Evolutionary conservation across 495 filamentous ascomycete species (phyloP).

Genomic region (Haplographium delicatum): DNA sequence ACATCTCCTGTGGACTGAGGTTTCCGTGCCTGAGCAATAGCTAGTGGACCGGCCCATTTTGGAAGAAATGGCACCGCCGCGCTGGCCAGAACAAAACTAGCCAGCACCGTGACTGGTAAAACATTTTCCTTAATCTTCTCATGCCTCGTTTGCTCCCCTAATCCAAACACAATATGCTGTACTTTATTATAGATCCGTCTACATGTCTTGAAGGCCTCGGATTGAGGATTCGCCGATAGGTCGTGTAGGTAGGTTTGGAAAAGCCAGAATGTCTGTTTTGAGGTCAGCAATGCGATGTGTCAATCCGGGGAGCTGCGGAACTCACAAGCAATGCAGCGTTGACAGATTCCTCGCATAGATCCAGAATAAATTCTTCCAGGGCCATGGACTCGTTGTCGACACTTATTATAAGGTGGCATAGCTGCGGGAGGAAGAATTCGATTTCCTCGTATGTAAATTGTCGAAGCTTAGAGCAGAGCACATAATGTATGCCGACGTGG

Average conservation of each 20-base stretch:
- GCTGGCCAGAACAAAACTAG: slow-evolving; percentile 64
- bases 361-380: slow-evolving; percentile 72
- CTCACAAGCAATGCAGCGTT: slow-evolving; percentile 69
- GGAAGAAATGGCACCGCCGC: slow-evolving; percentile 47
- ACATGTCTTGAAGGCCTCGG: slow-evolving; percentile 65
- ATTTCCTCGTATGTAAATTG: slow-evolving; percentile 78
- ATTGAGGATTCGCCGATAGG: slow-evolving; percentile 60
- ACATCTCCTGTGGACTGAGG: slow-evolving; percentile 51
- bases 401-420: slow-evolving; percentile 74
- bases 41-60: slow-evolving; percentile 63
- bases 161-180: slow-evolving; percentile 71
- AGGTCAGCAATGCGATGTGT: slow-evolving; percentile 9
- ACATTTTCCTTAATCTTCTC: slow-evolving; percentile 73
- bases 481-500: slow-evolving; percentile 76
- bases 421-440: slow-evolving; percentile 76
- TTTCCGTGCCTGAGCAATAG: slow-evolving; percentile 67
- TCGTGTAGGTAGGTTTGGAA: slow-evolving; percentile 79
- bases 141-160: slow-evolving; percentile 50
- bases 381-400: slow-evolving; percentile 82
- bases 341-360: slow-evolving; percentile 74
- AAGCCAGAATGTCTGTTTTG: slow-evolving; percentile 68
- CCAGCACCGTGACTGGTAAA: slow-evolving; percentile 64
- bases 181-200: slow-evolving; percentile 74
- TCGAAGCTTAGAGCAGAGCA: slow-evolving; percentile 72
- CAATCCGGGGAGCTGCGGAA: slow-evolving; percentile 17